Base-by-base conservation (phyloP, 306 rosid species). In the Cicer cuneatum region DNA sequence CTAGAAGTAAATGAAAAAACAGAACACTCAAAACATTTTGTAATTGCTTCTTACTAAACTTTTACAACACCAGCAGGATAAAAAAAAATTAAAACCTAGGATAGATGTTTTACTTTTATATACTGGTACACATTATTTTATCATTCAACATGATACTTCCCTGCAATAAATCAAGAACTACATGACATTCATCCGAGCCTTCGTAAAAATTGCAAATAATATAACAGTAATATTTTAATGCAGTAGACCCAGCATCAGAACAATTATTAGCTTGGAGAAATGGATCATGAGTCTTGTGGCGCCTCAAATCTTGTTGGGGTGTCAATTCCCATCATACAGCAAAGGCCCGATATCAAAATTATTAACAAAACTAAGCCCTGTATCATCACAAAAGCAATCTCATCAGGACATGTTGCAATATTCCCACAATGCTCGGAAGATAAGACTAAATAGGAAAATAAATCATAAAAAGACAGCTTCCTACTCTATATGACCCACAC, bases 321-420 rank as follows among this genome's bases (percentile, higher is more conserved):
- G 83, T 92, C 99, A 38, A 94, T 94, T 71, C 95, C 97, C 99
- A 94, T 92, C 99, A 92, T 94, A 78, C 96, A 94, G 87, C 99
- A 90, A 74, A 92, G 92, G 62, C 99, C 99, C 8, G 95, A 88
- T 81, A 94, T 79, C 80, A 94, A 80, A 82, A 92, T 94, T 81
- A 94, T 85, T 45, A 92, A 90, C 83, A 94, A 82, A 66, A 91
- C 96, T 78, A 94, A 68, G 53, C 84, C 97, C 99, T 94, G 92
- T 63, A 83, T 49, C 66, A 81, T 54, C 69, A 60, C 77, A 71
- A 41, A 78, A 71, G 71, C 40, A 57, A 74, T n/a, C 71, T 56
- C 53, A 67, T 83, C 74, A 86, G 85, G 57, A 80, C 41, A 62
- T 24, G 3, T 21, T 8, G 53, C 51, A 42, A 51, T 51, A 60